Percentiles rank a stretch among this genome's conserved stretches.
Evolutionary conservation across 139 green algal genomes (phyloP).

Genomic region (Nannochloris sp.): DNA sequence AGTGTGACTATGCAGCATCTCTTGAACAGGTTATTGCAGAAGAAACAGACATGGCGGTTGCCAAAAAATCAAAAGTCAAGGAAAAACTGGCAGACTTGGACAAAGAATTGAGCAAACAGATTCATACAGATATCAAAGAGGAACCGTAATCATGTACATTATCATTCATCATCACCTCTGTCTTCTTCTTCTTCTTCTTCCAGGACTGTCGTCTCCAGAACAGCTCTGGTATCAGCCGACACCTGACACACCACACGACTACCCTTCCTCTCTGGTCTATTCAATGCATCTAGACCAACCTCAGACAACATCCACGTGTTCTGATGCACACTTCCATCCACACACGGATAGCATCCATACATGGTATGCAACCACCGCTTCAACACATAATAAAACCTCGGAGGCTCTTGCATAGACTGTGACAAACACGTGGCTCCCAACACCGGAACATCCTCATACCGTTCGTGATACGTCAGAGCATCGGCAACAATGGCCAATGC

Average conservation of each 20-base stretch:
- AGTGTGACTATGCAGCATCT: conserved; percentile 29
- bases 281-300: neutral
- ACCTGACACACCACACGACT: too few species aligned
- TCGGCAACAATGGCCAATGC: neutral
- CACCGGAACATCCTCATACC: too few species aligned
- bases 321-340: neutral
- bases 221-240: too few species aligned
- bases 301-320: neutral
- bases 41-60: conserved; percentile 12
- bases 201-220: too few species aligned
- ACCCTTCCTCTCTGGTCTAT: too few species aligned
- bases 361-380: neutral
- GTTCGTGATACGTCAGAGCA: neutral
- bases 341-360: neutral
- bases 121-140: too few species aligned
- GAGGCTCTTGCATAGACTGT: neutral
- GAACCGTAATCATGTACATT: too few species aligned
- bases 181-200: too few species aligned
- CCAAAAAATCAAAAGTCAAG: conserved; percentile 4
- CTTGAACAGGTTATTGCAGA: conserved; percentile 18
- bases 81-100: neutral
- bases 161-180: too few species aligned
- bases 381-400: neutral
- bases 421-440: neutral
- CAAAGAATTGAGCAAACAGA: neutral